These are phyloP conservation scores for Lodderomyces orthopsilosis DNA, from an alignment of 1,139 yeast genomes.

Conservation along the genomic window DNA sequence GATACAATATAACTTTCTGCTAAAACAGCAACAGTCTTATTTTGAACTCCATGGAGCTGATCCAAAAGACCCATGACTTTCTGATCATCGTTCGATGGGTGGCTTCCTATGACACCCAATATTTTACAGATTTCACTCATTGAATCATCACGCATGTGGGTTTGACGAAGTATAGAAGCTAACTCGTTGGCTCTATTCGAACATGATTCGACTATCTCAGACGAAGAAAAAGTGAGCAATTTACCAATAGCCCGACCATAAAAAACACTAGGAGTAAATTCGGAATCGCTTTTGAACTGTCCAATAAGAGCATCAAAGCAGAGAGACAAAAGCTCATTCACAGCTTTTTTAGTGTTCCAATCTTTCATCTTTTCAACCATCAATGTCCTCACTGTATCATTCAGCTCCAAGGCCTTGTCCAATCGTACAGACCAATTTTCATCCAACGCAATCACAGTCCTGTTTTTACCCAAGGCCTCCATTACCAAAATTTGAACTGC, in stretches of 20 bases:
- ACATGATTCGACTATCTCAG: constrained; percentile 25
- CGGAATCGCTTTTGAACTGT: constrained; percentile 17
- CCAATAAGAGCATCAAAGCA: constrained; percentile 30
- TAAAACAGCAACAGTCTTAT: constrained; percentile 27
- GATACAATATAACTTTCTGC: constrained; percentile 1
- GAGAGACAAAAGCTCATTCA: constrained; percentile 20
- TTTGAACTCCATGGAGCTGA: constrained; percentile 19
- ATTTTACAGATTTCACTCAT: constrained; percentile 41
- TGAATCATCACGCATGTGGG: constrained; percentile 33
- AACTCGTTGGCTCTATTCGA: constrained; percentile 19
- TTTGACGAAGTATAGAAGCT: constrained; percentile 16
- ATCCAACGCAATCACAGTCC: constrained; percentile 62
- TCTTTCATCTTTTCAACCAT: constrained; percentile 27
- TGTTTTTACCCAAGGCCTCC: constrained; percentile 51
- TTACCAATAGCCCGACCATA: constrained; percentile 20
- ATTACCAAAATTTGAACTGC: constrained; percentile 57
- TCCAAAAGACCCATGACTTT: constrained; percentile 11
- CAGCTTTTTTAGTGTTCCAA: constrained; percentile 14
- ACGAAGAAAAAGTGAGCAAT: constrained; percentile 37
- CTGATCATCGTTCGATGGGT: constrained; percentile 22
- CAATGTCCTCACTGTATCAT: constrained; percentile 46
- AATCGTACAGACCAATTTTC: constrained; percentile 73
- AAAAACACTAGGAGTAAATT: constrained; percentile 5
- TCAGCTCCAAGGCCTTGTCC: constrained; percentile 69
- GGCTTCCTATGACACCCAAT: constrained; percentile 57